Evolutionary conservation across 2,329 filamentous ascomycete species (phyloP).

Genomic region (Ophiostoma australiae): DNA sequence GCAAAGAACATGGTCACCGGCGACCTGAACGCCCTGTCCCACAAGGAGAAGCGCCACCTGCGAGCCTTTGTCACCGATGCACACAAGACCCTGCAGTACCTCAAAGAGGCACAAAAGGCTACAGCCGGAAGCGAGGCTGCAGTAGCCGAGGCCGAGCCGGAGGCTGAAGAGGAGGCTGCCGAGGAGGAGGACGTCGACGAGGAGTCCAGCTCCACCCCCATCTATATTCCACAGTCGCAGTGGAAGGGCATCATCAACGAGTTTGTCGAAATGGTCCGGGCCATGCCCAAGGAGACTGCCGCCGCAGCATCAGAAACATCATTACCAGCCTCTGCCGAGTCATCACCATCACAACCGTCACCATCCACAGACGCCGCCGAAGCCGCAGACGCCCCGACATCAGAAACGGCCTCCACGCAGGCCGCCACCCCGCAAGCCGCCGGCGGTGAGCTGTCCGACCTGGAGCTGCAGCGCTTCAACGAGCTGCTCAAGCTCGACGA

Average conservation of each 20-base stretch:
- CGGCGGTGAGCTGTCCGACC: slow-evolving; percentile 38
- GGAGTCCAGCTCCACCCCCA: neutral
- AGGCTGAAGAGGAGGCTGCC: slow-evolving; percentile 36
- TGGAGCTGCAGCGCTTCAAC: slow-evolving; percentile 52
- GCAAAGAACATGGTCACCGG: slow-evolving; percentile 31
- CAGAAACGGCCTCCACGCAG: neutral
- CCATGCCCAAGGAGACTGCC: slow-evolving; percentile 23
- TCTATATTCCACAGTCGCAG: slow-evolving; percentile 5
- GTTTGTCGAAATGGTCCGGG: slow-evolving; percentile 47
- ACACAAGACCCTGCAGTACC: slow-evolving; percentile 50
- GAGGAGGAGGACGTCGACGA: slow-evolving; percentile 23
- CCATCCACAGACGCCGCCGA: neutral
- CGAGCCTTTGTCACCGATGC: slow-evolving; percentile 66
- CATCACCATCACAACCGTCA: slow-evolving; percentile 8
- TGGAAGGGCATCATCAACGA: slow-evolving; percentile 45
- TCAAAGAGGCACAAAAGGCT: slow-evolving; percentile 3
- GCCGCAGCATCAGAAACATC: slow-evolving; percentile 21
- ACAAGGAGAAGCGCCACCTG: slow-evolving; percentile 69
- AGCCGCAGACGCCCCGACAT: slow-evolving; percentile 8
- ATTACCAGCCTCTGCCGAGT: neutral
- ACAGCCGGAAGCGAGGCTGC: slow-evolving; percentile 39
- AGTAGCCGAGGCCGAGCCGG: neutral
- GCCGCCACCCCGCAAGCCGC: neutral
- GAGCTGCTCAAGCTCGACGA: slow-evolving; percentile 57
- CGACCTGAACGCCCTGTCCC: slow-evolving; percentile 46